These are phyloP conservation scores for Tetrahymena thermophila DNA, from an alignment of 73 alveolate genomes.

Conservation along the genomic window DNA sequence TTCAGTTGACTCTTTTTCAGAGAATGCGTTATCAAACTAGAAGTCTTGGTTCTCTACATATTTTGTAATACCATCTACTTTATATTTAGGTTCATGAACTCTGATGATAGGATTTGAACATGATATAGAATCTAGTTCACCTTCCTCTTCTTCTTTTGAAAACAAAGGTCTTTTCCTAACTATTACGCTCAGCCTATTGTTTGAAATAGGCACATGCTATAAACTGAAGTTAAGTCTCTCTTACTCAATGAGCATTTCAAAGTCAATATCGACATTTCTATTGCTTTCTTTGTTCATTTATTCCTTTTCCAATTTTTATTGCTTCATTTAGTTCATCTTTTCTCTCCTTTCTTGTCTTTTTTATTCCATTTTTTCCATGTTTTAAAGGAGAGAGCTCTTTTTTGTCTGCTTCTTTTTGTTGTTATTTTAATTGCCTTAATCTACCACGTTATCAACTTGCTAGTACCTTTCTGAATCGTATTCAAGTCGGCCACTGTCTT, in stretches of 20 bases:
- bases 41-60: slow-evolving; percentile 83
- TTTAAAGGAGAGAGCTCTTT: slow-evolving; percentile 56
- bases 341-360: slow-evolving; percentile 65
- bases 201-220: slow-evolving; percentile 14
- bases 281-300: slow-evolving; percentile 58
- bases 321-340: slow-evolving; percentile 61
- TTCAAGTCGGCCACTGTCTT: neutral
- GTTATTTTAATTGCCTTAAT: neutral
- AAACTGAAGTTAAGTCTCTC: slow-evolving; percentile 3
- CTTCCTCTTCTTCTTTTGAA: slow-evolving; percentile 65
- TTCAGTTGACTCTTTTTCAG: slow-evolving; percentile 64
- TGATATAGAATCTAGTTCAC: slow-evolving; percentile 86
- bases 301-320: slow-evolving; percentile 53
- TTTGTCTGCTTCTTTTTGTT: neutral
- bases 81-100: slow-evolving; percentile 79
- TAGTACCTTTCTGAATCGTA: neutral
- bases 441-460: neutral
- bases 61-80: slow-evolving; percentile 94
- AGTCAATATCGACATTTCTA: slow-evolving; percentile 56
- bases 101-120: slow-evolving; percentile 79
- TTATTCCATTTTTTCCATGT: slow-evolving; percentile 52
- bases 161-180: slow-evolving; percentile 92
- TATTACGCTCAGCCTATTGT: slow-evolving; percentile 72
- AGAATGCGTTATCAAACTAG: slow-evolving; percentile 70
- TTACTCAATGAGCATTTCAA: slow-evolving; percentile 59